These are phyloP conservation scores for Paramyrothecium sp. DNA, from an alignment of 2,329 filamentous ascomycete genomes.

Conservation along the genomic window DNA sequence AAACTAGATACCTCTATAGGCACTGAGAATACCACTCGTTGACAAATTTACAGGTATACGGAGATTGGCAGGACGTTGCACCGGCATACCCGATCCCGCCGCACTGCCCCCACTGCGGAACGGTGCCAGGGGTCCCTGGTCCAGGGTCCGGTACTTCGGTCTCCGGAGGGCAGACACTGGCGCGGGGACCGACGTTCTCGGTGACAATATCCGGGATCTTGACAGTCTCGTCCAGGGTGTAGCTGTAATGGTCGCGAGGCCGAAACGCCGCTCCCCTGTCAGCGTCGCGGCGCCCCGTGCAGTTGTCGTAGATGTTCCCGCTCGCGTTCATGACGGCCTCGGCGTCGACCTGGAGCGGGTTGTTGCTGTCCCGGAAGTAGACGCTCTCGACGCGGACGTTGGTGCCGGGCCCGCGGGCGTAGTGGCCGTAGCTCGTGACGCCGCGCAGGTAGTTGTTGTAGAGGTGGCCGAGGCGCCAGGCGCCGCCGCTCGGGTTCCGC, in stretches of 20 bases:
- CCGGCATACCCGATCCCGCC: not conserved
- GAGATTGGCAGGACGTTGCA: not conserved
- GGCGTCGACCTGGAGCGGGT: slow-evolving; percentile 12
- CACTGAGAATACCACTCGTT: too few species aligned
- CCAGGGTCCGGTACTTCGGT: not conserved
- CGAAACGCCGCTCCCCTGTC: slow-evolving; percentile 10
- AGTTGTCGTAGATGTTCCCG: slow-evolving; percentile 13
- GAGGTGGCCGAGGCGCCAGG: slow-evolving; percentile 14
- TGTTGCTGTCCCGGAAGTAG: slow-evolving; percentile 11
- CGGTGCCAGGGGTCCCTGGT: not conserved
- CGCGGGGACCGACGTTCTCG: slow-evolving; percentile 10
- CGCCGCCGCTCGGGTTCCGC: slow-evolving; percentile 16
- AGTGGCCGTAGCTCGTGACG: slow-evolving; percentile 15
- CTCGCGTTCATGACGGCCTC: slow-evolving; percentile 9
- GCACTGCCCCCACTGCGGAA: not conserved
- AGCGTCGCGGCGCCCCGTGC: slow-evolving; percentile 7
- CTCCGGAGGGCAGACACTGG: slow-evolving; percentile 9
- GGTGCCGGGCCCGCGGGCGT: slow-evolving; percentile 12
- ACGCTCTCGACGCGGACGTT: slow-evolving; percentile 15
- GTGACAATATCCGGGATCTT: slow-evolving; percentile 11
- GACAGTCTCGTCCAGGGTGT: slow-evolving; percentile 10
- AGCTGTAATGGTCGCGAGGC: slow-evolving; percentile 11
- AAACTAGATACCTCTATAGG: too few species aligned
- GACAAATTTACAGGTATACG: not conserved
- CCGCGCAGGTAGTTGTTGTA: slow-evolving; percentile 17